phyloP scores from a whole-genome alignment of 257 asterid genomes.

The Primulina huaijiensis region DNA sequence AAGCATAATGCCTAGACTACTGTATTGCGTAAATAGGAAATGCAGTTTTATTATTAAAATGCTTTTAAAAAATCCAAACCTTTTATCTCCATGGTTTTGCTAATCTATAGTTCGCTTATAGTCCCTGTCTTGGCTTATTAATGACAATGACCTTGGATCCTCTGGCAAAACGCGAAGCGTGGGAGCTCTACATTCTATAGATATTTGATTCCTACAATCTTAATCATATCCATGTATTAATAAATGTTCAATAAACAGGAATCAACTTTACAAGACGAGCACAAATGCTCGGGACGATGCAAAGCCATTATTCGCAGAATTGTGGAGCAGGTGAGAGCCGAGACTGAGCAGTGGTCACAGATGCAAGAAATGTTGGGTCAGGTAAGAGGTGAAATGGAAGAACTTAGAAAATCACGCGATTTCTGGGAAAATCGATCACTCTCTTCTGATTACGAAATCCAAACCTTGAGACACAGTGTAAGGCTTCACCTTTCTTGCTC shows the following conservation, averaged over 20 bases:
- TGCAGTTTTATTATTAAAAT: not conserved
- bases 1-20: not conserved
- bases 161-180: not conserved
- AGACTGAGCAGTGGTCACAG: conserved; percentile 93
- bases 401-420: conserved; percentile 64
- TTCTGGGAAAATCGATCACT: conserved; percentile 72
- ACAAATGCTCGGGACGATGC: conserved; percentile 78
- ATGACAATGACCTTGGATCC: not conserved
- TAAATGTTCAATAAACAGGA: conserved; percentile 37
- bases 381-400: conserved; percentile 78
- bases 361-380: conserved; percentile 84
- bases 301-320: conserved; percentile 56
- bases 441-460: conserved; percentile 42
- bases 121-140: not conserved
- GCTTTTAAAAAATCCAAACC: not conserved
- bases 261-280: conserved; percentile 33
- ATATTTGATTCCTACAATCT: not conserved
- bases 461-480: conserved; percentile 50
- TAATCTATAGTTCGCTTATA: too few species aligned
- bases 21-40: not conserved
- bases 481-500: conserved; percentile 25
- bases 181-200: not conserved
- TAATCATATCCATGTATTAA: not conserved
- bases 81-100: not conserved
- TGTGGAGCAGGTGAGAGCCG: conserved; percentile 85